phyloP scores from a whole-genome alignment of 2,329 filamentous ascomycete genomes.

The Neodidymelliopsis sp. region DNA sequence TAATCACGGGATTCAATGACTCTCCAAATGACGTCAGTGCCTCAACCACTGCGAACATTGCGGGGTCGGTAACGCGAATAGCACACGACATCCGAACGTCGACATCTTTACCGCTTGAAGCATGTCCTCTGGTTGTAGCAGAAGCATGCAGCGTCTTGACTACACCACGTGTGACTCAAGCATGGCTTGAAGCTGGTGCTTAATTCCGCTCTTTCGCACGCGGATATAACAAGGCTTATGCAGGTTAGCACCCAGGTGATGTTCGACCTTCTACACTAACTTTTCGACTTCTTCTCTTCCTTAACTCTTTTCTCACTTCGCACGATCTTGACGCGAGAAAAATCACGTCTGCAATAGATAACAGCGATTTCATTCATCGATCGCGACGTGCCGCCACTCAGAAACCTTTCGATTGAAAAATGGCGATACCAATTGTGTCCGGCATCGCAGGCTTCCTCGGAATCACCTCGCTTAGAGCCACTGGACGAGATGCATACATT shows the following conservation, averaged over 20 bases:
- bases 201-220: conserved; percentile 8
- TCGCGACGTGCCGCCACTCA: neutral
- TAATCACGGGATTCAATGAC: no score
- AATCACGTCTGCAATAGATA: conserved; percentile 6
- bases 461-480: conserved; percentile 40
- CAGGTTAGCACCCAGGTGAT: conserved; percentile 14
- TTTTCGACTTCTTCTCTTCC: conserved; percentile 17
- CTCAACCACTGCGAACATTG: neutral
- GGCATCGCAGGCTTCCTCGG: conserved; percentile 42
- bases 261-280: conserved; percentile 13
- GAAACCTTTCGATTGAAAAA: conserved; percentile 5
- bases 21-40: conserved; percentile 17
- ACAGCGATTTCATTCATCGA: neutral
- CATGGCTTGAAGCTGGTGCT: neutral
- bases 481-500: conserved; percentile 48
- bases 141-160: neutral
- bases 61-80: conserved; percentile 2
- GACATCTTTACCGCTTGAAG: neutral
- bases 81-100: conserved; percentile 2
- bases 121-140: neutral
- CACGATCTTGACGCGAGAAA: neutral
- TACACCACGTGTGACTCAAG: conserved; percentile 8
- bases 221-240: conserved; percentile 16
- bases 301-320: conserved; percentile 8
- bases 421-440: conserved; percentile 28